phyloP scores from a whole-genome alignment of 1,284 basidiomycete genomes.

The Salmacisia buchloeana region DNA sequence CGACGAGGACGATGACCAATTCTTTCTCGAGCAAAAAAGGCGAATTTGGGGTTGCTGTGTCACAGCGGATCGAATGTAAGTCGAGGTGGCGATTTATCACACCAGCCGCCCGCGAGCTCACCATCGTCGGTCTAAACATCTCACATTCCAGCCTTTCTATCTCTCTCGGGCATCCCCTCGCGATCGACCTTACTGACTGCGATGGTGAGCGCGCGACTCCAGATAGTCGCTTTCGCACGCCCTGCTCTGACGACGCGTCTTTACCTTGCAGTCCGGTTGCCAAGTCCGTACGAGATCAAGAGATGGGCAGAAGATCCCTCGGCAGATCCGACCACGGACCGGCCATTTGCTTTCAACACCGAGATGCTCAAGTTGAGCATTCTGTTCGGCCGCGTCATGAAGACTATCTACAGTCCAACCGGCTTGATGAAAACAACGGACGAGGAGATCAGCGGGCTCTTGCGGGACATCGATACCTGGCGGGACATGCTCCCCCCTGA shows the following conservation, averaged over 20 bases:
- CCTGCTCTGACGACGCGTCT: neutral
- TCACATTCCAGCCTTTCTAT: slow-evolving; percentile 24
- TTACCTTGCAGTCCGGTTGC: slow-evolving; percentile 27
- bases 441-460: slow-evolving; percentile 38
- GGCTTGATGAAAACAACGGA: slow-evolving; percentile 46
- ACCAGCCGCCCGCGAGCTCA: neutral
- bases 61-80: slow-evolving; percentile 30
- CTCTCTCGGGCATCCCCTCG: slow-evolving; percentile 38
- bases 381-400: slow-evolving; percentile 45
- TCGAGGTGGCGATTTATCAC: neutral
- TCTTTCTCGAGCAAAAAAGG: slow-evolving; percentile 42
- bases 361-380: slow-evolving; percentile 47
- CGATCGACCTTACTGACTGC: slow-evolving; percentile 45
- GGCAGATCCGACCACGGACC: slow-evolving; percentile 26
- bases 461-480: slow-evolving; percentile 42
- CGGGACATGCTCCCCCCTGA: slow-evolving; percentile 30
- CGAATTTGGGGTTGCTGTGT: slow-evolving; percentile 45
- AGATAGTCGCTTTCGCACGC: neutral
- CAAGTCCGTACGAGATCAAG: slow-evolving; percentile 40
- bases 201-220: slow-evolving; percentile 18
- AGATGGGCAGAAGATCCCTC: slow-evolving; percentile 28
- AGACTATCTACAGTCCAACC: slow-evolving; percentile 47
- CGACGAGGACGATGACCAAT: slow-evolving; percentile 33
- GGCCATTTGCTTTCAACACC: slow-evolving; percentile 43
- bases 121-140: neutral